phyloP scores from a whole-genome alignment of 306 rosid genomes.

The Cicer arietinum region DNA sequence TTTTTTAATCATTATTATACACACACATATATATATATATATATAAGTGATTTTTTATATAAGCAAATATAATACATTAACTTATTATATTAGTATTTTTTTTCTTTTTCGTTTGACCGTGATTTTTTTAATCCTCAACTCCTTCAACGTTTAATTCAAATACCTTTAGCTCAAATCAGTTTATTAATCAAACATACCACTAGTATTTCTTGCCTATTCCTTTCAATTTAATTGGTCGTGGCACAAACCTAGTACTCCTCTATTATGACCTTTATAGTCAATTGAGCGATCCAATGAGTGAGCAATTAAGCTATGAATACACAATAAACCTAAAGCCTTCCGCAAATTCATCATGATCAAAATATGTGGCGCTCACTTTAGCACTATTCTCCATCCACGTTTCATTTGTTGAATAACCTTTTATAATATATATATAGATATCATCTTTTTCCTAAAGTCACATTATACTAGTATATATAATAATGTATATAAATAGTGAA shows the following conservation, averaged over 20 bases:
- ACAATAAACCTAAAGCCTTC: conserved; percentile 32
- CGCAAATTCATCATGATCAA: conserved; percentile 34
- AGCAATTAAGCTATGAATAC: conserved; percentile 6
- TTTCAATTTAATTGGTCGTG: not conserved
- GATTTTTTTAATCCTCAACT: no score
- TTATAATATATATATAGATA: not conserved
- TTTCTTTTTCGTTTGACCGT: no score
- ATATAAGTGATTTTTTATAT: no score
- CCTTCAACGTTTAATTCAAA: no score
- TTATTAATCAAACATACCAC: no score
- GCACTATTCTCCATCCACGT: conserved; percentile 11
- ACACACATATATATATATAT: no score
- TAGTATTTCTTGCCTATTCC: no score
- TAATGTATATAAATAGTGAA: conserved; percentile 47
- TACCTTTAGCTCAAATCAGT: no score
- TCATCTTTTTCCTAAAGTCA: conserved; percentile 25
- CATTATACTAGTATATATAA: not conserved
- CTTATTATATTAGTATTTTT: no score
- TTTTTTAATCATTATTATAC: no score
- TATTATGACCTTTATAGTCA: not conserved
- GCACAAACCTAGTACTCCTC: not conserved
- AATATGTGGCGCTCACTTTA: conserved; percentile 25
- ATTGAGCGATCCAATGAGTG: conserved; percentile 1
- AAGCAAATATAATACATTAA: no score
- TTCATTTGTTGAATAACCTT: conserved; percentile 19